These are phyloP conservation scores for Solanum neorickii DNA, from an alignment of 257 asterid species.

Conservation along the genomic window DNA sequence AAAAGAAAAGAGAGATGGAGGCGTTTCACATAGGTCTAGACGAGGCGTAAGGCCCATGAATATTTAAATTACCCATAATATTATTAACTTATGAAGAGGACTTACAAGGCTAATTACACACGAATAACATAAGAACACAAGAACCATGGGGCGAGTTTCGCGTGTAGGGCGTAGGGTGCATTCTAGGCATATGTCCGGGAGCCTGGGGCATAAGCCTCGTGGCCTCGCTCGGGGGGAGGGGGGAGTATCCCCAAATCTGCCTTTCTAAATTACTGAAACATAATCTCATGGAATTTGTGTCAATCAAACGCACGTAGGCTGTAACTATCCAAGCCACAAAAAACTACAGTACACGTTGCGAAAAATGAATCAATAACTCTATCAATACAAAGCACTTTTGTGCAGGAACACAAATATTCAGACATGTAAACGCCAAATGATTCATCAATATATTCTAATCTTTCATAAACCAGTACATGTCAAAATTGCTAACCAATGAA, in stretches of 20 bases:
- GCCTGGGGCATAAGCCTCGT: neutral
- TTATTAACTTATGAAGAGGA: neutral
- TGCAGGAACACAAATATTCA: neutral
- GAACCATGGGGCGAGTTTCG: neutral
- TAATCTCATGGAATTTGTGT: neutral
- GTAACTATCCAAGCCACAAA: neutral
- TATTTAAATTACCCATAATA: neutral
- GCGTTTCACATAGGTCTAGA: neutral
- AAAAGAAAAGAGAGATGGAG: no score
- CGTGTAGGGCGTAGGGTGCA: neutral
- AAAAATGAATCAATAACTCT: neutral
- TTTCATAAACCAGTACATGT: neutral
- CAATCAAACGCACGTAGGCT: neutral
- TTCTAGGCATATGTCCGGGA: neutral
- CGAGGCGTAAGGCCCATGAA: neutral
- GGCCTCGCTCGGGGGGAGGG: neutral
- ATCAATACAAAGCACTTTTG: neutral
- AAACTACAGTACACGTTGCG: neutral
- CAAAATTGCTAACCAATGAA: neutral
- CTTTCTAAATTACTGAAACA: neutral
- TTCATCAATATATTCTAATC: neutral
- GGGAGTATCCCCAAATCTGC: neutral
- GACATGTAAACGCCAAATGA: neutral
- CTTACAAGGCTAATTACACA: neutral
- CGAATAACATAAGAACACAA: neutral